Conservation (phyloP, 2,329 filamentous ascomycete genomes). For the Colletotrichum sp. region DNA sequence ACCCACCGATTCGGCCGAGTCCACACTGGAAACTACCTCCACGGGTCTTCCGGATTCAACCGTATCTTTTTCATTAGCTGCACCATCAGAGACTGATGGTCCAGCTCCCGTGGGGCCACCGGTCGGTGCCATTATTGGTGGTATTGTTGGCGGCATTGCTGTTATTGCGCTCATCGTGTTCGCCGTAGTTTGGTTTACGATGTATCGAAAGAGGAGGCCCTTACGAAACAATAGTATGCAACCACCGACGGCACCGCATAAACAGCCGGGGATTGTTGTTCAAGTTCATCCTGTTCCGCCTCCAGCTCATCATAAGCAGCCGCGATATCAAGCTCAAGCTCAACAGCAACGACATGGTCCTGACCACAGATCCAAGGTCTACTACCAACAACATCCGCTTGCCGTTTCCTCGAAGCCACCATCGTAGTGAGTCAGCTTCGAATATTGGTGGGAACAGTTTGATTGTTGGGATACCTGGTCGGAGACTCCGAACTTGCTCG, state of each 20-base stretch:
- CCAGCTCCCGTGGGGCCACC: not conserved
- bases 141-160: conserved; percentile 38
- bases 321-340: not conserved
- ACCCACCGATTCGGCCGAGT: not conserved
- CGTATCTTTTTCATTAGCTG: not conserved
- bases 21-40: not conserved
- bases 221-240: not conserved
- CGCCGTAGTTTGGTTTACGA: conserved; percentile 29
- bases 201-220: conserved; percentile 25
- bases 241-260: not conserved
- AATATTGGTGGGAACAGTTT: accelerated
- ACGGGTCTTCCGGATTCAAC: not conserved
- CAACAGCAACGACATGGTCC: not conserved
- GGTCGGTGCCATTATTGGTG: conserved; percentile 39
- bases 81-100: not conserved
- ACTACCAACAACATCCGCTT: not conserved
- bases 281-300: not conserved
- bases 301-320: not conserved
- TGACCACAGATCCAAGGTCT: not conserved
- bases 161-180: conserved; percentile 32
- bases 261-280: not conserved
- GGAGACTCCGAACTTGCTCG: accelerated
- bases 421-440: accelerated
- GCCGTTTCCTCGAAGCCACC: accelerated
- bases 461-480: accelerated